Evolutionary conservation across 192 early-diverging fungal genomes (phyloP).

Genomic region (Glomus cerebriforme): DNA sequence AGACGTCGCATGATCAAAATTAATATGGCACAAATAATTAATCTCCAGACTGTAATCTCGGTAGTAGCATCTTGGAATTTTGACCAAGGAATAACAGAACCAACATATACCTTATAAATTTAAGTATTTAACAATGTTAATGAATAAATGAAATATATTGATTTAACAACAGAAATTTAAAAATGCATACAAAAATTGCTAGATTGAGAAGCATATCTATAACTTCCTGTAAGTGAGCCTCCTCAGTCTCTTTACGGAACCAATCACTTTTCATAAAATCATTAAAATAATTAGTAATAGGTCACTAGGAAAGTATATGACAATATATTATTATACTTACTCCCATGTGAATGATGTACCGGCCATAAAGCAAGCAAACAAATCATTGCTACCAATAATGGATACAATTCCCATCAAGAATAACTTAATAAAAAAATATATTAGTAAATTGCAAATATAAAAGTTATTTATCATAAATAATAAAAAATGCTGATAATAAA

Average conservation of each 20-base stretch:
- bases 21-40: conserved; percentile 59
- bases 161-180: too few relatives aligned
- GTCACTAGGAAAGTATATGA: neutral
- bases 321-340: conserved; percentile 34
- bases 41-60: conserved; percentile 66
- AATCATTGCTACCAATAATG: conserved; percentile 72
- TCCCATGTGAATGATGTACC: conserved; percentile 88
- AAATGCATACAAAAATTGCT: conserved; percentile 71
- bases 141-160: too few relatives aligned
- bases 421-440: conserved; percentile 29
- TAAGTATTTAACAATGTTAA: too few relatives aligned
- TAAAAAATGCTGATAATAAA: neutral
- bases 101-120: conserved; percentile 63
- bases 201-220: conserved; percentile 87
- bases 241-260: conserved; percentile 81
- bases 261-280: conserved; percentile 56
- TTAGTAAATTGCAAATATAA: neutral
- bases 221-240: conserved; percentile 86
- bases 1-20: conserved; percentile 75
- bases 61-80: conserved; percentile 58
- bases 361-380: conserved; percentile 78
- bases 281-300: neutral
- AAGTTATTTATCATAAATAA: neutral
- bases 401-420: conserved; percentile 72
- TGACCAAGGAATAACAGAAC: conserved; percentile 73